Percentiles rank a stretch among this genome's conserved stretches.
Evolutionary conservation across 169 alveolate genomes (phyloP).

Genomic region (Eimeria maxima): DNA sequence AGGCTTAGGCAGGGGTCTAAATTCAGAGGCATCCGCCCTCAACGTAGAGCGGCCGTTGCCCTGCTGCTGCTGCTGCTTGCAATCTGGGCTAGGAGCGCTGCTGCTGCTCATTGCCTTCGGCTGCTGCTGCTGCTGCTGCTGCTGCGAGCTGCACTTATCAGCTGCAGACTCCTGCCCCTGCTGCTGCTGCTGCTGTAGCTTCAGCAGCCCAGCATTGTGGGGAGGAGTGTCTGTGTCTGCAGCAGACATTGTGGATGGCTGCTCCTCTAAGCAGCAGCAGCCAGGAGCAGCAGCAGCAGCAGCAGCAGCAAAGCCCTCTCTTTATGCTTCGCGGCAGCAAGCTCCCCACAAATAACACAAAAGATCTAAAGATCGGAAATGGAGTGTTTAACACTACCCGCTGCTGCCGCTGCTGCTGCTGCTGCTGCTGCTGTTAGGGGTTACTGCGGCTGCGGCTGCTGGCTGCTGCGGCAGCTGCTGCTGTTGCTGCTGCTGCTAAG

Average conservation of each 20-base stretch:
- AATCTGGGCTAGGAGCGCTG: background rate
- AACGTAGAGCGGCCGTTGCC: constrained; percentile 27
- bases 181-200: constrained; percentile 76
- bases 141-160: constrained; percentile 40
- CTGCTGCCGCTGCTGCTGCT: constrained; percentile 39
- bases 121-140: too few species aligned
- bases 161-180: constrained; percentile 55
- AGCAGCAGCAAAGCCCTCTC: constrained; percentile 5
- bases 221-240: constrained; percentile 65
- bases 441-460: constrained; percentile 7
- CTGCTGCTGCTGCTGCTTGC: constrained; percentile 46
- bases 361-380: background rate
- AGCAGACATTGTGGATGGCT: constrained; percentile 37
- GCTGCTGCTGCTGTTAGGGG: constrained; percentile 59
- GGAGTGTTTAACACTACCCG: background rate
- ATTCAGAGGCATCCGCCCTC: constrained; percentile 44
- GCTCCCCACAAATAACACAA: background rate
- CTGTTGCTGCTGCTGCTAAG: background rate
- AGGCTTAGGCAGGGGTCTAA: constrained; percentile 23
- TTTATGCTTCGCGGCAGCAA: background rate
- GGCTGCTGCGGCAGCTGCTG: constrained; percentile 57
- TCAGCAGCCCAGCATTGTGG: constrained; percentile 54
- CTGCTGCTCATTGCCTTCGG: constrained; percentile 45
- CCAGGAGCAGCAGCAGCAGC: background rate
- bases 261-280: constrained; percentile 41